Base-by-base conservation (phyloP, 2,329 filamentous ascomycete species). In the Xylaria sp. region DNA sequence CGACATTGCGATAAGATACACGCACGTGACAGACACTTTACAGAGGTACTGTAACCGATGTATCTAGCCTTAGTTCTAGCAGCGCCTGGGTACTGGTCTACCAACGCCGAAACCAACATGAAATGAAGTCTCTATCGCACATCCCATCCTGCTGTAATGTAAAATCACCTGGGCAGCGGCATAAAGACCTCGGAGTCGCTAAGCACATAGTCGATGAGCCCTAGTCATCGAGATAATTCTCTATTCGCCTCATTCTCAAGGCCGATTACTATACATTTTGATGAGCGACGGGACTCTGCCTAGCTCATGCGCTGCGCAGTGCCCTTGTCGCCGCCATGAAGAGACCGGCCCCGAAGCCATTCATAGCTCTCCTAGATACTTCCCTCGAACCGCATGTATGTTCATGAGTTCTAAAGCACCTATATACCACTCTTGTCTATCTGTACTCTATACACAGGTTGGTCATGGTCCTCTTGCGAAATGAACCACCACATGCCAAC, bases 371-470 rank as follows among this genome's bases (percentile, higher is more conserved):
- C n/a, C 9, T 27, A 38, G 4, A 3, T 15, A 19, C 19, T 17
- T 52, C 17, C 25, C 11, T 43, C 7, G 23, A 33, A 31, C 49
- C 35, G 19, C 35, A 49, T 53, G 10, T 38, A 2, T 19, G n/a
- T 33, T 4, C 2, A 8, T 19, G 17, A 35, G 47, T 31, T 38
- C 33, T 51, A 11, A 11, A 15, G 11, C 33, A 25, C 8, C 11
- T 51, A 58, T 58, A 8, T 58, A 38, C 31, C 33, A 31, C 31
- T 29, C 48, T 25, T 19, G 13, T 51, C 6, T 37, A 11, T 58
- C 54, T 62, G 43, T 48, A 43, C 29, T 62, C 54, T 62, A 51
- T 62, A 51, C 43, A 54, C 8, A 38, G 54, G 44, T 47, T 6
- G 11, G 27, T 33, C 29, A 25, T 5, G 21, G 27, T 43, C 33